phyloP scores from a whole-genome alignment of 768 basidiomycete genomes.

The Termitomyces sp. region DNA sequence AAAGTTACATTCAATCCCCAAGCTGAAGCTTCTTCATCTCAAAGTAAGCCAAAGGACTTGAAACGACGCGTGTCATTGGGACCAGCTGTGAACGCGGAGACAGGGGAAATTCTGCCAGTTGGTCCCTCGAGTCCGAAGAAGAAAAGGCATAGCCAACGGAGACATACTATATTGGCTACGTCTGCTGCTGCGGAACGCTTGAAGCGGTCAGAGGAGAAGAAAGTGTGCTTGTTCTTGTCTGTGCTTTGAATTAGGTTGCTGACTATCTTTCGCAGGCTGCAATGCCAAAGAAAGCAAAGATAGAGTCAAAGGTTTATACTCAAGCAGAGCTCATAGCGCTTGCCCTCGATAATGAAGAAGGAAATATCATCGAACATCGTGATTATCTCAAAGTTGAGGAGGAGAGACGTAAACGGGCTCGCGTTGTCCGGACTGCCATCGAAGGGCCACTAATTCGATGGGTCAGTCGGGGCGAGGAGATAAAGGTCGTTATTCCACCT shows the following conservation, averaged over 20 bases:
- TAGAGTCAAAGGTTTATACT: constrained; percentile 47
- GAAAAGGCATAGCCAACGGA: constrained; percentile 58
- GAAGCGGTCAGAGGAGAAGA: constrained; percentile 59
- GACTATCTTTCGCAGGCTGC: constrained; percentile 36
- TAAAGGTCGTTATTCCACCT: constrained; percentile 39
- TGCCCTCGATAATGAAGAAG: constrained; percentile 84
- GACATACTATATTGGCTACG: constrained; percentile 67
- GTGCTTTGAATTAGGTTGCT: not conserved
- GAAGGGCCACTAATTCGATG: constrained; percentile 68
- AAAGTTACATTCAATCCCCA: constrained; percentile 66
- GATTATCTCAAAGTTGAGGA: constrained; percentile 80
- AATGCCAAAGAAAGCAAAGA: constrained; percentile 57
- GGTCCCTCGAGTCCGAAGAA: constrained; percentile 17
- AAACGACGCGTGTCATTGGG: constrained; percentile 54
- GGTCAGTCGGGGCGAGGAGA: constrained; percentile 61
- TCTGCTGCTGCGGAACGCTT: constrained; percentile 61
- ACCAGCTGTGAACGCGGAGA: constrained; percentile 51
- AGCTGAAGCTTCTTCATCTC: constrained; percentile 22
- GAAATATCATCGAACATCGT: constrained; percentile 72
- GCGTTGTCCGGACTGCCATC: constrained; percentile 54
- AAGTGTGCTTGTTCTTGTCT: constrained; percentile 30
- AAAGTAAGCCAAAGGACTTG: constrained; percentile 22
- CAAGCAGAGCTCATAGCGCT: constrained; percentile 83
- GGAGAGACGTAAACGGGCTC: constrained; percentile 70
- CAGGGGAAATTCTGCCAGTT: constrained; percentile 48